Conservation (phyloP, 2,329 filamentous ascomycete genomes). For the Neofusicoccum umdonicola region DNA sequence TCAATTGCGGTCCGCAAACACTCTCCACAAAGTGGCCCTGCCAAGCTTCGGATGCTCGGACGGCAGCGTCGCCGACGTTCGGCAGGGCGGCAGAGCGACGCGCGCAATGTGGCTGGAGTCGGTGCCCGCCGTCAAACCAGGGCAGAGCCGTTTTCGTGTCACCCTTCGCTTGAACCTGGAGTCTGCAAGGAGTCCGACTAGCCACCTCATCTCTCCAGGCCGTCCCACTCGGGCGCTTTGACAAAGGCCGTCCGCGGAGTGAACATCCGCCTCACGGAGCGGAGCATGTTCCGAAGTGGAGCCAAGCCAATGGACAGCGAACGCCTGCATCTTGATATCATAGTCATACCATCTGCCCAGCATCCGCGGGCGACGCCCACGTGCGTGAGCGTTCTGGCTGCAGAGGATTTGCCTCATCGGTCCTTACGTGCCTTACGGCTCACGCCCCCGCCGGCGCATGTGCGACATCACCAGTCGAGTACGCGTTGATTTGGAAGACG, state of each 20-base stretch:
- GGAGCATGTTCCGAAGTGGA: background rate
- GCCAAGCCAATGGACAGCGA: background rate
- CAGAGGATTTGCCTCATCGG: background rate
- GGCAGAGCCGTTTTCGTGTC: slow-evolving; percentile 3
- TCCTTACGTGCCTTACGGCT: background rate
- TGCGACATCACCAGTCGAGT: background rate
- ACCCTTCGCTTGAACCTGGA: slow-evolving; percentile 2
- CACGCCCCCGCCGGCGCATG: background rate
- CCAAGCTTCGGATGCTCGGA: slow-evolving; percentile 6
- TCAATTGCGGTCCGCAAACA: background rate
- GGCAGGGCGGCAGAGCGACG: slow-evolving; percentile 4
- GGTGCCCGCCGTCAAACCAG: background rate
- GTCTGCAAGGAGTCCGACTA: slow-evolving; percentile 8
- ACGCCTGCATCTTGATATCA: slow-evolving; percentile 9
- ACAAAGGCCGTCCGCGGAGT: background rate
- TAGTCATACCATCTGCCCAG: background rate
- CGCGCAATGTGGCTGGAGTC: slow-evolving; percentile 1
- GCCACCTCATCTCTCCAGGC: background rate
- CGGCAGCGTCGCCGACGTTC: background rate
- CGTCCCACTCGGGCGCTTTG: background rate
- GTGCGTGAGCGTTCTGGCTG: background rate
- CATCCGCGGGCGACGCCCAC: background rate
- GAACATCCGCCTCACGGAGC: background rate
- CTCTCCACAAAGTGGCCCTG: slow-evolving; percentile 1
- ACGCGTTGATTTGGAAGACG: background rate